phyloP scores from a whole-genome alignment of 1,284 basidiomycete species.

The Cutaneotrichosporon daszewskae region DNA sequence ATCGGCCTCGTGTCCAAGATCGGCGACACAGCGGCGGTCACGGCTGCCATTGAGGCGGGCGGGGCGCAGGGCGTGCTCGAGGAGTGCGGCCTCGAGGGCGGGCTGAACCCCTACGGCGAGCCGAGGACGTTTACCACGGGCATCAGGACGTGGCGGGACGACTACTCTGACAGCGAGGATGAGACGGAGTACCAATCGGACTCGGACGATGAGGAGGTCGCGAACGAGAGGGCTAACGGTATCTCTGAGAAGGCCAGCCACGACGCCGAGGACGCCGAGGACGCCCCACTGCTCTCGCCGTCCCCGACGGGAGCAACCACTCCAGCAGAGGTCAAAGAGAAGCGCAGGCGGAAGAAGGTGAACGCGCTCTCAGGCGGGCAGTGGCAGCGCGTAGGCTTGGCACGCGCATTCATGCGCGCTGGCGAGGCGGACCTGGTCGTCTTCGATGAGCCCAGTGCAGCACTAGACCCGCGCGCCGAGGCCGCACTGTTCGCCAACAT shows the following conservation, averaged over 20 bases:
- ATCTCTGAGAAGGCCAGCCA: no score
- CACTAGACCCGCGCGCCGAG: constrained; percentile 73
- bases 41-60: constrained; percentile 60
- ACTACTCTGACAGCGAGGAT: not conserved
- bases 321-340: not conserved
- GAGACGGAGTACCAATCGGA: no score
- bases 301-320: not conserved
- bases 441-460: constrained; percentile 59
- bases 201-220: not conserved
- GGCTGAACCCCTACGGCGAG: constrained; percentile 11
- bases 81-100: constrained; percentile 19
- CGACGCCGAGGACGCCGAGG: not conserved
- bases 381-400: constrained; percentile 79
- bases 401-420: constrained; percentile 80
- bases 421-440: constrained; percentile 68
- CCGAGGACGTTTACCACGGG: not conserved
- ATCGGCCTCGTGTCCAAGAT: constrained; percentile 56
- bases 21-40: constrained; percentile 50
- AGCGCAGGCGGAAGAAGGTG: not conserved
- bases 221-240: not conserved
- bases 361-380: constrained; percentile 44
- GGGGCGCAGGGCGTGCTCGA: constrained; percentile 53
- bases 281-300: not conserved
- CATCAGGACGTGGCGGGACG: constrained; percentile 1
- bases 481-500: constrained; percentile 59